Conservation (phyloP, 2,329 filamentous ascomycete species). For the Fusarium graminum region DNA sequence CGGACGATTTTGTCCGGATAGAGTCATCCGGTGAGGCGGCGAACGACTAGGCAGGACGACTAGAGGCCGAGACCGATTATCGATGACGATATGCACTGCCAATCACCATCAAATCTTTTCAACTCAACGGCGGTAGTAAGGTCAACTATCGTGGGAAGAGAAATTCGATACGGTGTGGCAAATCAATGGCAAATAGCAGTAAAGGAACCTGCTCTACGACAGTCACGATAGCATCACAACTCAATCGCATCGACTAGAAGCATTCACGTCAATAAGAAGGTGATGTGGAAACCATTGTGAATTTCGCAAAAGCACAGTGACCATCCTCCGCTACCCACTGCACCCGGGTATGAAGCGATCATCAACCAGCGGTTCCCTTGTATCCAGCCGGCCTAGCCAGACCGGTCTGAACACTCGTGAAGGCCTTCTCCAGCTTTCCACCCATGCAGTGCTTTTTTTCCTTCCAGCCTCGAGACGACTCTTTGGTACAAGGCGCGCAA, state of each 20-base stretch:
- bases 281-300: constrained; percentile 66
- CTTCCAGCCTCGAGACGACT: constrained; percentile 58
- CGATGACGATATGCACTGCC: constrained; percentile 34
- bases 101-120: constrained; percentile 5
- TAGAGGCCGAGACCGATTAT: constrained; percentile 18
- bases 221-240: constrained; percentile 41
- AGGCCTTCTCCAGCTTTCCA: constrained; percentile 71
- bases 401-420: constrained; percentile 66
- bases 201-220: constrained; percentile 21
- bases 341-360: constrained; percentile 72
- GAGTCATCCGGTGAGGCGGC: constrained; percentile 33
- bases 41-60: neutral
- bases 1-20: constrained; percentile 19
- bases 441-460: constrained; percentile 64
- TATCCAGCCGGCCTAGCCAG: constrained; percentile 57
- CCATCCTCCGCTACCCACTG: constrained; percentile 62
- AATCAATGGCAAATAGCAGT: constrained; percentile 6
- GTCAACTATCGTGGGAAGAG: neutral
- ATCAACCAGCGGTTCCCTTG: constrained; percentile 73
- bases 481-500: constrained; percentile 61
- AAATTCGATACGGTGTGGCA: neutral
- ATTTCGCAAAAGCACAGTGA: constrained; percentile 71
- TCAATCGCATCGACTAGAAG: constrained; percentile 32
- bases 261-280: constrained; percentile 35
- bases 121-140: neutral